phyloP scores from a whole-genome alignment of 2,329 filamentous ascomycete species.

The Apiospora saccharicola region DNA sequence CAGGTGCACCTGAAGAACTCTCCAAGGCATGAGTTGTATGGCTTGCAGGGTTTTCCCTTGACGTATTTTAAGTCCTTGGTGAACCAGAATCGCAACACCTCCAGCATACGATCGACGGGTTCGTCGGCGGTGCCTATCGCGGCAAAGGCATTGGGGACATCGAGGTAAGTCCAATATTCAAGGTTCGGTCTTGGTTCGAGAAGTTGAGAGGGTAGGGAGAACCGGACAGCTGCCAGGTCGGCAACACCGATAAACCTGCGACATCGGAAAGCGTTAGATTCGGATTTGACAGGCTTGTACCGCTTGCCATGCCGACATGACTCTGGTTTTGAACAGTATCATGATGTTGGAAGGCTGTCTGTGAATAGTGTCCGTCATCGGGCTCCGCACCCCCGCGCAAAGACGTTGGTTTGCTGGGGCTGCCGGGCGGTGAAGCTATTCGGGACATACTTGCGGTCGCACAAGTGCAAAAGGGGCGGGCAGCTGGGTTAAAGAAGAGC shows the following conservation, averaged over 20 bases:
- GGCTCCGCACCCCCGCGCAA: slow-evolving; percentile 26
- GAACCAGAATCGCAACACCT: slow-evolving; percentile 96
- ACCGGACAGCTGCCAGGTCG: slow-evolving; percentile 94
- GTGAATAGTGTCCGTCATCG: slow-evolving; percentile 28
- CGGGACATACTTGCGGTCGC: background rate
- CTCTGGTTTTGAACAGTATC: background rate
- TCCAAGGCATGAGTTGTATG: slow-evolving; percentile 95
- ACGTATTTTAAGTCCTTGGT: slow-evolving; percentile 99
- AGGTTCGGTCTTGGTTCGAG: slow-evolving; percentile 96
- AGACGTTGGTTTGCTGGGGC: slow-evolving; percentile 20
- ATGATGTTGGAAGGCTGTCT: background rate
- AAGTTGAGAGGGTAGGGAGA: slow-evolving; percentile 93
- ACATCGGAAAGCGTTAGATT: slow-evolving; percentile 38
- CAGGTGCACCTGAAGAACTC: slow-evolving; percentile 99
- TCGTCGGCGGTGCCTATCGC: slow-evolving; percentile 89
- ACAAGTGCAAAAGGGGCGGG: background rate
- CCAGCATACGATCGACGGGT: slow-evolving; percentile 90
- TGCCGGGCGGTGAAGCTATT: slow-evolving; percentile 26
- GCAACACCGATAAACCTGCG: slow-evolving; percentile 91
- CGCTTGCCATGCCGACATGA: background rate
- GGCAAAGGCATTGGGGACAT: slow-evolving; percentile 89
- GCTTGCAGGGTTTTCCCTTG: slow-evolving; percentile 98
- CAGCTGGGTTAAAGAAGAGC: background rate
- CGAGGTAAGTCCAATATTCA: slow-evolving; percentile 99
- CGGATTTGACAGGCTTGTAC: slow-evolving; percentile 26